Evolutionary conservation across 257 asterid genomes (phyloP).

Genomic region (Galeopsis tetrahit): DNA sequence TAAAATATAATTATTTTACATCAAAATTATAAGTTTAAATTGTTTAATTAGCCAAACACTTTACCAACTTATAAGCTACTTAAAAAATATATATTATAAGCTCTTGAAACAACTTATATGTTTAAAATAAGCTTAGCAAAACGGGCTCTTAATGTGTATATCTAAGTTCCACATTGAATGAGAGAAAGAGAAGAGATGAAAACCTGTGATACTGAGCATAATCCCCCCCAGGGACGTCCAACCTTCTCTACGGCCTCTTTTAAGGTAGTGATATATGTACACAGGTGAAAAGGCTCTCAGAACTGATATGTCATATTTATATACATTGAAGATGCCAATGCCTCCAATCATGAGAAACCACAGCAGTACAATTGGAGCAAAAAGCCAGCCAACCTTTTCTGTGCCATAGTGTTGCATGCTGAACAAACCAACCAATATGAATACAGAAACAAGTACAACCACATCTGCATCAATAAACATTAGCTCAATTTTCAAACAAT

Average conservation of each 20-base stretch:
- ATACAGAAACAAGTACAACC: constrained; percentile 76
- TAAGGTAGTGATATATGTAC: constrained; percentile 68
- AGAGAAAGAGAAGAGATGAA: constrained; percentile 19
- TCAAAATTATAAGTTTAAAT: no score
- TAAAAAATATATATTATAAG: no score
- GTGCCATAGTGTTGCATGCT: constrained; percentile 90
- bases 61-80: no score
- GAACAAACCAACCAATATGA: constrained; percentile 77
- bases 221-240: constrained; percentile 92
- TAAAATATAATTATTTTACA: no score
- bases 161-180: constrained; percentile 5
- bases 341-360: constrained; percentile 94
- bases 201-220: constrained; percentile 95
- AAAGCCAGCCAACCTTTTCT: constrained; percentile 89
- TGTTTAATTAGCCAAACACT: no score
- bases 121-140: no score
- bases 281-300: constrained; percentile 80
- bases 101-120: no score
- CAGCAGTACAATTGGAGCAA: constrained; percentile 81
- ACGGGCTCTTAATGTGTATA: not conserved
- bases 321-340: constrained; percentile 76
- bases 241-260: constrained; percentile 51
- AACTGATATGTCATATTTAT: constrained; percentile 69
- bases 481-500: not conserved
- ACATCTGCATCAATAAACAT: constrained; percentile 56